Percentiles rank a stretch among this genome's conserved stretches.
phyloP scores from a whole-genome alignment of 1,139 yeast species.

The Yamadazyma triangularis region DNA sequence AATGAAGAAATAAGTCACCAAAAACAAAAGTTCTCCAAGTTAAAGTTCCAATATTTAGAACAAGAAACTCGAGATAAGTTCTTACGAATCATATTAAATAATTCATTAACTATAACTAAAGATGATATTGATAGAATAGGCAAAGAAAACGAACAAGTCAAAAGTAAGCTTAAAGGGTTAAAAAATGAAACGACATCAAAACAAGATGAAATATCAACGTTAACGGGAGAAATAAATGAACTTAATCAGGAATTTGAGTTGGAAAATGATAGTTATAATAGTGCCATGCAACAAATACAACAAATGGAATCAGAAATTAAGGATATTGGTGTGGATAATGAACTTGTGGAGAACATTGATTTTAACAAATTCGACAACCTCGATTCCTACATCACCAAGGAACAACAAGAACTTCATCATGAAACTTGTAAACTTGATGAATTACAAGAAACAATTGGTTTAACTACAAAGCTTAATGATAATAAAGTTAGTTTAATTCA shows the following conservation, averaged over 20 bases:
- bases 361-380: slow-evolving; percentile 4
- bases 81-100: slow-evolving; percentile 24
- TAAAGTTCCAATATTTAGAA: slow-evolving; percentile 60
- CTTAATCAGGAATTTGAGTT: slow-evolving; percentile 14
- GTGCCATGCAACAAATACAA: slow-evolving; percentile 14
- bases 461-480: slow-evolving; percentile 1
- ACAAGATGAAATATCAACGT: slow-evolving; percentile 15
- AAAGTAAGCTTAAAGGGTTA: slow-evolving; percentile 15
- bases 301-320: slow-evolving; percentile 3
- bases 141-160: slow-evolving; percentile 14
- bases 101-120: slow-evolving; percentile 13
- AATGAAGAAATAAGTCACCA: slow-evolving; percentile 29
- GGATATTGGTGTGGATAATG: slow-evolving; percentile 9
- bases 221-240: slow-evolving; percentile 15
- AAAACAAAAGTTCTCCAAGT: slow-evolving; percentile 41
- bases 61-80: slow-evolving; percentile 67
- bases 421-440: slow-evolving; percentile 6
- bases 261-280: slow-evolving; percentile 10
- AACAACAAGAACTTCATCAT: slow-evolving; percentile 14
- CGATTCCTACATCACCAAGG: slow-evolving; percentile 13
- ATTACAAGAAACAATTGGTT: slow-evolving; percentile 5
- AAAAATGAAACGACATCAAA: slow-evolving; percentile 15
- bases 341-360: slow-evolving; percentile 4
- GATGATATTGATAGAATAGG: slow-evolving; percentile 17
- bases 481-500: slow-evolving; percentile 1